A percentile compares a stretch with the other conserved stretches of the same genome.
phyloP scores from a whole-genome alignment of 2,329 filamentous ascomycete genomes.

The Diaporthe citriasiana region DNA sequence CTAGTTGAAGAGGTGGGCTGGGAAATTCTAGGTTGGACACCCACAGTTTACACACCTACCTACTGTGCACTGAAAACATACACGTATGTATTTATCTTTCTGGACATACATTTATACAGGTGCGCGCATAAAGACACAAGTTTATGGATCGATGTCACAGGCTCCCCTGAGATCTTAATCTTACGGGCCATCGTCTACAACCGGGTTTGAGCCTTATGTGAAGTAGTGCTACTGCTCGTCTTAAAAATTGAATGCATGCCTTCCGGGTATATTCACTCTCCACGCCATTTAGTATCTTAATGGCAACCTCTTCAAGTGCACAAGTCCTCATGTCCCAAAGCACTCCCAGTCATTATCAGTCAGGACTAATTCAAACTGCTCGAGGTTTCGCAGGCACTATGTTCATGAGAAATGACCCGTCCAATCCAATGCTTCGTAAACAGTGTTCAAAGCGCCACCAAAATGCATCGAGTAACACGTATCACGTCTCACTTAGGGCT shows the following conservation, averaged over 20 bases:
- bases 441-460: not conserved
- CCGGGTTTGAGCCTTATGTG: not conserved
- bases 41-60: no score
- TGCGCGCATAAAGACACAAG: no score
- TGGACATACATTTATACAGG: no score
- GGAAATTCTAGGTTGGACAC: no score
- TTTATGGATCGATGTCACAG: not conserved
- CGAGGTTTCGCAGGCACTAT: not conserved
- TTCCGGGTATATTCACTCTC: slow-evolving; percentile 29
- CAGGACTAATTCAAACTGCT: not conserved
- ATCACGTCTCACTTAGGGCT: not conserved
- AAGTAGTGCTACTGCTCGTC: no score
- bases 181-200: not conserved
- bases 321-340: slow-evolving; percentile 7
- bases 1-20: no score
- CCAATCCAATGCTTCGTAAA: slow-evolving; percentile 10
- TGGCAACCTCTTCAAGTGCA: slow-evolving; percentile 6
- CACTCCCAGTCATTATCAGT: not conserved
- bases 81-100: no score
- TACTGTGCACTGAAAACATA: no score
- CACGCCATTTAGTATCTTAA: slow-evolving; percentile 10
- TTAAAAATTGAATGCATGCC: not conserved
- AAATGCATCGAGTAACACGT: slow-evolving; percentile 1
- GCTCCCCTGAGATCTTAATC: not conserved
- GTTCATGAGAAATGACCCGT: not conserved